phyloP scores from a whole-genome alignment of 179 eudicot species.

The Silene coronaria region DNA sequence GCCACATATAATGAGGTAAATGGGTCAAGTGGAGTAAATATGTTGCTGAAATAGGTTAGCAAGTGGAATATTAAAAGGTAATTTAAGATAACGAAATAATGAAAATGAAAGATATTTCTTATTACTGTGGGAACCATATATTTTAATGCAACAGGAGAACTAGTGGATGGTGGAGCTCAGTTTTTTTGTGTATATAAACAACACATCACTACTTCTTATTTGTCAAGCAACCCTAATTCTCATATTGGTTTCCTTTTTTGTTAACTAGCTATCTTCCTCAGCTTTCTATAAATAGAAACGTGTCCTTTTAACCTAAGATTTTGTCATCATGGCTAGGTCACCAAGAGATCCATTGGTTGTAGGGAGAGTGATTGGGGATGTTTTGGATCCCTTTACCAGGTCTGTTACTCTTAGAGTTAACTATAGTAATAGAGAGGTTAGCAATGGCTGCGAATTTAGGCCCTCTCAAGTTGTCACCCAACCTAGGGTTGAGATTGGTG shows the following conservation, averaged over 20 bases:
- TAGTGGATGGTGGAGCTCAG: background rate
- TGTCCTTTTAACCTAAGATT: background rate
- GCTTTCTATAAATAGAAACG: background rate
- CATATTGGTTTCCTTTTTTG: background rate
- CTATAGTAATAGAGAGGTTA: slow-evolving; percentile 44
- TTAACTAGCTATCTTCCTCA: background rate
- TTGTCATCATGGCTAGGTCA: slow-evolving; percentile 15
- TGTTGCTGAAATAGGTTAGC: too few species aligned
- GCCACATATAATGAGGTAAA: too few species aligned
- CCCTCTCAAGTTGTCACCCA: slow-evolving; percentile 62
- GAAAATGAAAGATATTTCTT: too few species aligned
- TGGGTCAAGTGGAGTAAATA: too few species aligned
- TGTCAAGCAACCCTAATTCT: background rate
- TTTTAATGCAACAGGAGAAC: slow-evolving; percentile 14
- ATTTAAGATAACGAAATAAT: too few species aligned
- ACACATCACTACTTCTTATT: background rate
- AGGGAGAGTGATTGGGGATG: slow-evolving; percentile 65
- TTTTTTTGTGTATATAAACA: slow-evolving; percentile 11
- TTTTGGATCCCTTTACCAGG: slow-evolving; percentile 55
- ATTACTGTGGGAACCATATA: too few species aligned
- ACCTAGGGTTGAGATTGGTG: slow-evolving; percentile 63
- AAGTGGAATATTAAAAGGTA: too few species aligned
- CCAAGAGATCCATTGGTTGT: slow-evolving; percentile 53
- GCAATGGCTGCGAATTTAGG: slow-evolving; percentile 55
- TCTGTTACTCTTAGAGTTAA: slow-evolving; percentile 34